phyloP scores from a whole-genome alignment of 495 filamentous ascomycete species.

The Tuber magnatum region DNA sequence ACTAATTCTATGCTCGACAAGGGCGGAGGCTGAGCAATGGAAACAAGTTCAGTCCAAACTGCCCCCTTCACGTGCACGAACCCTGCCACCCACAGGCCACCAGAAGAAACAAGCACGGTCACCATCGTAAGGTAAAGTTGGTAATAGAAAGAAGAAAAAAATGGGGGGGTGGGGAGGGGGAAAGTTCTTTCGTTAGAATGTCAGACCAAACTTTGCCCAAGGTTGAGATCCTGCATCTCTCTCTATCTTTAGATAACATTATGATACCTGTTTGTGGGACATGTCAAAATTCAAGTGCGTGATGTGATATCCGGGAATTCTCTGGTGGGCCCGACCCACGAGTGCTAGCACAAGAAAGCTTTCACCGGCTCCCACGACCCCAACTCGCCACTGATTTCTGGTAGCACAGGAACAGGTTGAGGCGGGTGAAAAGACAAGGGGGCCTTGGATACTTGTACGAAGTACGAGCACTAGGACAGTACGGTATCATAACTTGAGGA shows the following conservation, averaged over 20 bases:
- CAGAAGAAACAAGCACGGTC: constrained; percentile 2
- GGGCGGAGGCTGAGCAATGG: constrained; percentile 23
- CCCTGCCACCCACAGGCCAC: background rate
- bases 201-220: background rate
- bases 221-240: background rate
- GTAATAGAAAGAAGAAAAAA: background rate
- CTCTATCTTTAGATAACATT: background rate
- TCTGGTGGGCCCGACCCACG: background rate
- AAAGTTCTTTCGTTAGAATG: background rate
- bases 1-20: background rate
- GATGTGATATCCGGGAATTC: background rate
- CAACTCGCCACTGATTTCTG: background rate
- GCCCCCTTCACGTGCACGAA: constrained; percentile 7
- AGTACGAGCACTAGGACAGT: no score
- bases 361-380: background rate
- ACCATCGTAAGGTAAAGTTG: background rate
- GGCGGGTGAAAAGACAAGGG: background rate
- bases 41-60: background rate
- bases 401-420: background rate
- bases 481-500: background rate
- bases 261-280: background rate
- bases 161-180: no score
- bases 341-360: background rate
- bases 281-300: background rate
- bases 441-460: background rate